A percentile compares a stretch with the other conserved stretches of the same genome.
Evolutionary conservation across 495 filamentous ascomycete genomes (phyloP).

Genomic region (Lichina pygmaea): DNA sequence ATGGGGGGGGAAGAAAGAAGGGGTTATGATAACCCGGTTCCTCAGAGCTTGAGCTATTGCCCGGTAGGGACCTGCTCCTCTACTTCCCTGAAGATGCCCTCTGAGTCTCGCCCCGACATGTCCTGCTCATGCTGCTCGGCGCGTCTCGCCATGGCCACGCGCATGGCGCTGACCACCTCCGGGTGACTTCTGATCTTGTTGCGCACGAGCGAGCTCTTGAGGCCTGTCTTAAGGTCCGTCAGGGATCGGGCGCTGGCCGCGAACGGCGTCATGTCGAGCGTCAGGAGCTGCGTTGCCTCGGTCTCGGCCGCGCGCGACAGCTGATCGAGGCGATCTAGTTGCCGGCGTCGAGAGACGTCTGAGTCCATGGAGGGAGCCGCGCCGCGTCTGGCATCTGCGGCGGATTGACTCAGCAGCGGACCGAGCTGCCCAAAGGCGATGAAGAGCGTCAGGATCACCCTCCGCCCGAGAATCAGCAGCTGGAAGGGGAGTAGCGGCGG

Average conservation of each 20-base stretch:
- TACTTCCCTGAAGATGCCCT: too few species aligned
- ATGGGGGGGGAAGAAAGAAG: too few species aligned
- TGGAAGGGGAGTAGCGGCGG: conserved; percentile 71
- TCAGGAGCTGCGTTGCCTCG: conserved; percentile 42
- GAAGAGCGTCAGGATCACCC: conserved; percentile 50
- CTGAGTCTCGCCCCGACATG: too few species aligned
- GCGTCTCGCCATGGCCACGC: conserved; percentile 5
- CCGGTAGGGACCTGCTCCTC: too few species aligned
- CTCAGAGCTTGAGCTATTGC: too few species aligned
- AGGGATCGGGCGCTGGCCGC: conserved; percentile 31
- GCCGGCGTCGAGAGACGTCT: conserved; percentile 14
- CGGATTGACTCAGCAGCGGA: conserved; percentile 23
- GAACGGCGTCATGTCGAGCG: conserved; percentile 64
- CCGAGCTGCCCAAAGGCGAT: conserved; percentile 76
- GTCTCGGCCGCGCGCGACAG: conserved; percentile 26
- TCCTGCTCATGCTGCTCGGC: too few species aligned
- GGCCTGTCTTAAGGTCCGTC: conserved; percentile 7
- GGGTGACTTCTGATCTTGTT: conserved; percentile 14
- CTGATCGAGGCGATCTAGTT: conserved; percentile 16
- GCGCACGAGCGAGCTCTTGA: conserved; percentile 16
- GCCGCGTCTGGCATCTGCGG: conserved; percentile 1
- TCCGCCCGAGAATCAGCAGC: conserved; percentile 48
- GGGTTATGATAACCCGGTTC: too few species aligned
- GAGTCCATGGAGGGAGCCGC: conserved; percentile 8
- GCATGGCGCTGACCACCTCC: conserved; percentile 15